Evolutionary conservation across 306 rosid species (phyloP).

Genomic region (Lathyrus tuberosus): DNA sequence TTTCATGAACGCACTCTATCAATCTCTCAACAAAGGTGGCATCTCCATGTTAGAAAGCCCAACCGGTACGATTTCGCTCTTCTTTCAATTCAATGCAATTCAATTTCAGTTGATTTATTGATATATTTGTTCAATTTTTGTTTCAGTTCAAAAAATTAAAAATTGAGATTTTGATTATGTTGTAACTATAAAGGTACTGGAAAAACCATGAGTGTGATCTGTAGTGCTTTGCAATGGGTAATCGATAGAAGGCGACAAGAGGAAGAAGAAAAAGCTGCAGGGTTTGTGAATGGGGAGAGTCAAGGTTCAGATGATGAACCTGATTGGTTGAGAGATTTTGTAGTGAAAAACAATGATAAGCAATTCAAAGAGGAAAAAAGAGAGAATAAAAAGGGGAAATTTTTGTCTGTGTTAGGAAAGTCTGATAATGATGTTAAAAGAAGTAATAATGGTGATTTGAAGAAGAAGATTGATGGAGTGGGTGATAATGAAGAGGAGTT

Average conservation of each 20-base stretch:
- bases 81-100: neutral
- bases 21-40: constrained; percentile 74
- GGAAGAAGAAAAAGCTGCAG: constrained; percentile 36
- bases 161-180: neutral
- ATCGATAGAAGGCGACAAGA: constrained; percentile 57
- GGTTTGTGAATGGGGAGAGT: constrained; percentile 26
- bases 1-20: constrained; percentile 83
- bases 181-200: constrained; percentile 72
- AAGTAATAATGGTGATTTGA: neutral
- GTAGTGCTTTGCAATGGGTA: constrained; percentile 93
- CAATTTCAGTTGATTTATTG: neutral
- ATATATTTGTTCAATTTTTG: neutral
- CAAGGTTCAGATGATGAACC: constrained; percentile 77
- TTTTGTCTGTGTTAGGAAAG: constrained; percentile 38
- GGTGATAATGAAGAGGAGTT: constrained; percentile 69
- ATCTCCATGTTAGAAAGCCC: constrained; percentile 94
- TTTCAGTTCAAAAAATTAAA: neutral
- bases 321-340: constrained; percentile 84
- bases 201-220: constrained; percentile 85
- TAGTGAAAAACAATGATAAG: constrained; percentile 42
- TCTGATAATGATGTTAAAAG: neutral
- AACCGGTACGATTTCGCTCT: constrained; percentile 50
- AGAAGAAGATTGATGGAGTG: constrained; percentile 40
- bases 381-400: constrained; percentile 44
- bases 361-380: constrained; percentile 43